phyloP scores from a whole-genome alignment of 179 eudicot species.

The Spinacia oleracea region DNA sequence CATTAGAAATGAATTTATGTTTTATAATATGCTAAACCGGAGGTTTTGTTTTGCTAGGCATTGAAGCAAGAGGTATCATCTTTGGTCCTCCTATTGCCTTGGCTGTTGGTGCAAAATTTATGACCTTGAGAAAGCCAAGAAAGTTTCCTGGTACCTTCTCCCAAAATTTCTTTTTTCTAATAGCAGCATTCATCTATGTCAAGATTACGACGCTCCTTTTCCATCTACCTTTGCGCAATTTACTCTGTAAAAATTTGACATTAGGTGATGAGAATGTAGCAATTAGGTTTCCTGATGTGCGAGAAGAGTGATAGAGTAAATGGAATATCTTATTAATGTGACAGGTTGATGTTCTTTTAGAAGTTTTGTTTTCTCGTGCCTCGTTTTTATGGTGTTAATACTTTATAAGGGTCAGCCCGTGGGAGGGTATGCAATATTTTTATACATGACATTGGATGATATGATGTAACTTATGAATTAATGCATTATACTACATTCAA shows the following conservation, averaged over 20 bases:
- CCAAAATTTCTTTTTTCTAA: no score
- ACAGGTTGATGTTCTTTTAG: no score
- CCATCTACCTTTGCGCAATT: no score
- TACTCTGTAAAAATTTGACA: no score
- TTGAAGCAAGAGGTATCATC: conserved; percentile 87
- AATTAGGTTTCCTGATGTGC: no score
- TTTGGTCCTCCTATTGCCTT: conserved; percentile 91
- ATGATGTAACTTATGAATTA: not conserved
- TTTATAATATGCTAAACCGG: not conserved
- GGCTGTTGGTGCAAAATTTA: conserved; percentile 92
- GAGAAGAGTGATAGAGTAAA: no score
- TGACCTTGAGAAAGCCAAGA: conserved; percentile 80
- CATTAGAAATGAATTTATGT: not conserved
- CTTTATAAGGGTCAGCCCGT: not conserved
- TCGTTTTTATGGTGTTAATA: not conserved
- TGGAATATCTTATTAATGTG: no score
- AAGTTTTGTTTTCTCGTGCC: no score
- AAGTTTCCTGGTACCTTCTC: conserved; percentile 94
- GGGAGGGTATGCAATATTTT: not conserved
- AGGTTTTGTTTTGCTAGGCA: conserved; percentile 38
- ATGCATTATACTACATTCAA: no score
- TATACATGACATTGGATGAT: conserved; percentile 1
- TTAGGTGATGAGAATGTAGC: no score
- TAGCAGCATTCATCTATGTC: no score
- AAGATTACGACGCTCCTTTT: no score